Evolutionary conservation across 148 eudicot genomes (phyloP).

Genomic region (Vaccinium darrowii): DNA sequence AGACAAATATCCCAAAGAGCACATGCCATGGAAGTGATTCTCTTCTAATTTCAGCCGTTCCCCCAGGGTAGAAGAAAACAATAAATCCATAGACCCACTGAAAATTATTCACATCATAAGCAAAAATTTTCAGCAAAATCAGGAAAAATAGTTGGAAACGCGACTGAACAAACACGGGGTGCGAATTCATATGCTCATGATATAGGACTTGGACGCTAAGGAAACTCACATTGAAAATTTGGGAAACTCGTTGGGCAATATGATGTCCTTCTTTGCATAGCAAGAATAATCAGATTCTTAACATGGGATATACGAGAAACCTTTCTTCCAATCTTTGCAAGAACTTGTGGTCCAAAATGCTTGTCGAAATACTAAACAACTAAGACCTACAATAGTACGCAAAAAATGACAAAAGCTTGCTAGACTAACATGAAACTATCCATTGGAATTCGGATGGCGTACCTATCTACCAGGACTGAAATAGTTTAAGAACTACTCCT

Average conservation of each 20-base stretch:
- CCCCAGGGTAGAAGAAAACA: slow-evolving; percentile 83
- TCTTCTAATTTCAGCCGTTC: slow-evolving; percentile 45
- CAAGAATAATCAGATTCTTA: neutral
- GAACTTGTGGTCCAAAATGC: neutral
- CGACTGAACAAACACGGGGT: no score
- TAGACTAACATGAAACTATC: neutral
- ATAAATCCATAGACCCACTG: slow-evolving; percentile 88
- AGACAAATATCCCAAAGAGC: slow-evolving; percentile 65
- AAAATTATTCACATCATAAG: slow-evolving; percentile 7
- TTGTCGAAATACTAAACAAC: neutral
- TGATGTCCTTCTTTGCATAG: neutral
- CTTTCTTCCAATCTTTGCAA: neutral
- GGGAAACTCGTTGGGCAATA: neutral
- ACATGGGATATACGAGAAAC: neutral
- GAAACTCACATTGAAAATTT: neutral
- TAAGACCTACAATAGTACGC: neutral
- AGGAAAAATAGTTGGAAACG: neutral
- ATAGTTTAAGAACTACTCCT: neutral
- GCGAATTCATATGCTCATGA: neutral
- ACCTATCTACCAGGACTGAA: neutral
- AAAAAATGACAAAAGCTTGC: neutral
- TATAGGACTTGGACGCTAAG: neutral
- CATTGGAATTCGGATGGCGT: neutral
- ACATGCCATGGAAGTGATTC: slow-evolving; percentile 85
- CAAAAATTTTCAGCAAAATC: neutral